Evolutionary conservation across 148 eudicot species (phyloP).

Genomic region (Persicaria tinctoria): DNA sequence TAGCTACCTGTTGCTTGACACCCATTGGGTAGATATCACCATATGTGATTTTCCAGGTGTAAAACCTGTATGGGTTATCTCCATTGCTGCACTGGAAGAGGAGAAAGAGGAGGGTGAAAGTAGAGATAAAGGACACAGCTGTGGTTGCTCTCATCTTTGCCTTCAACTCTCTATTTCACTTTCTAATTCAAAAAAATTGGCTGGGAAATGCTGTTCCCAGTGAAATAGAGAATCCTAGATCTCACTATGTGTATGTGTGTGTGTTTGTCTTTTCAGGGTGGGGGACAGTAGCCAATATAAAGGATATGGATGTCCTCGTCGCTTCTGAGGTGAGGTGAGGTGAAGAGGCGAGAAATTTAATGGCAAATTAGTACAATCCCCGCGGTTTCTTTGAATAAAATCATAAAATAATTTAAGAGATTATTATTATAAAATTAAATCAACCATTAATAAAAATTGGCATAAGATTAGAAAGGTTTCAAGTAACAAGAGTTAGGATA

Average conservation of each 20-base stretch:
- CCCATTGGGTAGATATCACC: constrained; percentile 58
- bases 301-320: constrained; percentile 8
- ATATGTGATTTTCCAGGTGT: constrained; percentile 54
- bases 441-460: too few species aligned
- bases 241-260: not conserved
- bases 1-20: constrained; percentile 51
- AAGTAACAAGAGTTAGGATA: too few species aligned
- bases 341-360: too few species aligned
- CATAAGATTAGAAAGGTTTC: too few species aligned
- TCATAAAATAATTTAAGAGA: too few species aligned
- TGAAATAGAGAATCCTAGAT: not conserved
- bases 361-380: too few species aligned
- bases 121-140: not conserved
- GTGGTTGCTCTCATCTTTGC: constrained; percentile 7
- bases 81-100: constrained; percentile 27
- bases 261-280: not conserved
- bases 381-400: too few species aligned
- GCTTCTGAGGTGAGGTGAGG: not conserved
- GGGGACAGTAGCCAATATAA: constrained; percentile 2
- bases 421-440: too few species aligned
- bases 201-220: not conserved
- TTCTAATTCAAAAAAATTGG: not conserved
- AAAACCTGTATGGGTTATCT: constrained; percentile 56
- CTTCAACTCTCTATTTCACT: not conserved
- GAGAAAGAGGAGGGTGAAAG: not conserved